Evolutionary conservation across 1,284 basidiomycete species (phyloP).

Genomic region (Ceratobasidium sp.): DNA sequence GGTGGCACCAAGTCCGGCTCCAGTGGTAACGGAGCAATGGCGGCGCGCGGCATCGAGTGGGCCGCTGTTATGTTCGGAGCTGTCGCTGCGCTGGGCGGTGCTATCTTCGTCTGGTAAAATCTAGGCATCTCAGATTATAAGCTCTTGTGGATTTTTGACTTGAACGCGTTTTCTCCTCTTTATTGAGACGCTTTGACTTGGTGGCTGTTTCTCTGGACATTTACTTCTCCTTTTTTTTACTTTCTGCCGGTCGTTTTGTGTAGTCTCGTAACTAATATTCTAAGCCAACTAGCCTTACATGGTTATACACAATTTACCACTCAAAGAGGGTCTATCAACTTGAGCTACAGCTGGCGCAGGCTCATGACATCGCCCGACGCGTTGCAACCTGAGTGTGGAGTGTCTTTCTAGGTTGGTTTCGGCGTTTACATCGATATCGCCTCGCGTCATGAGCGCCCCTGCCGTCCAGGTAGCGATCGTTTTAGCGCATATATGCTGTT

Average conservation of each 20-base stretch:
- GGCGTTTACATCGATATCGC: too few species aligned
- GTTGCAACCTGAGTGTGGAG: too few species aligned
- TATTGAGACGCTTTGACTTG: not conserved
- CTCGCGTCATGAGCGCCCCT: too few species aligned
- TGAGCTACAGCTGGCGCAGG: too few species aligned
- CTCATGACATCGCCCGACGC: too few species aligned
- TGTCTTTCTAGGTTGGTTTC: too few species aligned
- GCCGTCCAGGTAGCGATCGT: too few species aligned
- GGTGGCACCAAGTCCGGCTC: not conserved
- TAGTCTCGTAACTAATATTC: conserved; percentile 9
- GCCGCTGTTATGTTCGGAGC: conserved; percentile 4
- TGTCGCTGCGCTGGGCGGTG: conserved; percentile 9
- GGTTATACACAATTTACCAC: not conserved
- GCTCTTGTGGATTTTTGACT: not conserved
- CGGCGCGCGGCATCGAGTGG: not conserved
- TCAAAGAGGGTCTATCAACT: too few species aligned
- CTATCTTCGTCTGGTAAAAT: conserved; percentile 9
- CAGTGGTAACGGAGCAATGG: conserved; percentile 9
- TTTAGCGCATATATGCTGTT: too few species aligned
- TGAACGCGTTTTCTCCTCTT: not conserved
- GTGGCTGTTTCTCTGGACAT: conserved; percentile 17
- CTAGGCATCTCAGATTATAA: not conserved
- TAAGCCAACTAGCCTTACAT: not conserved
- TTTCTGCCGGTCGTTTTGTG: not conserved
- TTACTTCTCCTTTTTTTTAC: too few species aligned